These are phyloP conservation scores for Quercus rubra DNA, from an alignment of 306 rosid genomes.

Conservation along the genomic window DNA sequence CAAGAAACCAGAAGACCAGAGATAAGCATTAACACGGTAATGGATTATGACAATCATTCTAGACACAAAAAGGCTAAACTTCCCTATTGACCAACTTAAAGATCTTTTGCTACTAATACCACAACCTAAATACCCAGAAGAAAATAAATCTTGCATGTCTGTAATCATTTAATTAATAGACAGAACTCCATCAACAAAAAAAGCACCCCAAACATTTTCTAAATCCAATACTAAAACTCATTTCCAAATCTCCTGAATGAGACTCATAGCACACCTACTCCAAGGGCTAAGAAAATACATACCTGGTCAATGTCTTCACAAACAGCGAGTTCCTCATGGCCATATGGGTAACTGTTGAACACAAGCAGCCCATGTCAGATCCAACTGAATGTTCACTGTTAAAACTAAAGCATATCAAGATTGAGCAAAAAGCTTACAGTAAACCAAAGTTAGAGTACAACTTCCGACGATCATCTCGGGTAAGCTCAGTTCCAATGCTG, in stretches of 20 bases:
- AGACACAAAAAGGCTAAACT: background rate
- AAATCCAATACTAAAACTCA: constrained; percentile 2
- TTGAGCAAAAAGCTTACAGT: constrained; percentile 57
- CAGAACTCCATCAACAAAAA: background rate
- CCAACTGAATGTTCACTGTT: background rate
- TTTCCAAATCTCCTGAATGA: constrained; percentile 4
- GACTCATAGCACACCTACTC: background rate
- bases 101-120: background rate
- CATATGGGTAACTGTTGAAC: constrained; percentile 75
- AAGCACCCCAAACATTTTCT: background rate
- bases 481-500: constrained; percentile 98
- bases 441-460: constrained; percentile 91
- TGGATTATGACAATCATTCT: background rate
- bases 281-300: constrained; percentile 8
- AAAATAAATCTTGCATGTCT: background rate
- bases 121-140: background rate
- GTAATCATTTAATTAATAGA: background rate
- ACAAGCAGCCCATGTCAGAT: constrained; percentile 11
- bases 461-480: constrained; percentile 91
- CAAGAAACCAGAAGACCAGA: background rate
- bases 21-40: background rate
- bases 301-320: constrained; percentile 99
- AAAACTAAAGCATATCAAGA: background rate
- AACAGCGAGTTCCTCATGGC: constrained; percentile 93
- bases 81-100: background rate